A percentile compares a stretch with the other conserved stretches of the same genome.
phyloP scores from a whole-genome alignment of 2,329 filamentous ascomycete genomes.

The Alternaria alternata region DNA sequence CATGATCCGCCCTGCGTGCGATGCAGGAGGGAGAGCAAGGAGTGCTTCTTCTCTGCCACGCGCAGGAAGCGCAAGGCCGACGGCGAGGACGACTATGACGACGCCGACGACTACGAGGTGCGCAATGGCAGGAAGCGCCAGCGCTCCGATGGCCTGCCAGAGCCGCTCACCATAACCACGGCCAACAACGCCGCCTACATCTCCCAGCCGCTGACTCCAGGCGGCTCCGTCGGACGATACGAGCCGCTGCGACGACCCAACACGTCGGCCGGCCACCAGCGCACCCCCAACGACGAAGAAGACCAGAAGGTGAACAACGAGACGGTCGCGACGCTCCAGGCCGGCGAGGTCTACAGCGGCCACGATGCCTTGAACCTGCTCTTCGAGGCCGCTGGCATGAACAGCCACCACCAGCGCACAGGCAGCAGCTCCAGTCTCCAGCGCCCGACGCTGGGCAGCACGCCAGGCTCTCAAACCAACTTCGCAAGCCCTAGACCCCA shows the following conservation, averaged over 20 bases:
- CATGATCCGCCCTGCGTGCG: conserved; percentile 92
- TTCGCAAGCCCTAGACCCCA: conserved; percentile 46
- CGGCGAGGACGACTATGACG: conserved; percentile 54
- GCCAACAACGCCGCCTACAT: conserved; percentile 34
- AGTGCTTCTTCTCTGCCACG: conserved; percentile 96
- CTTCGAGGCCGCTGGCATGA: conserved; percentile 77
- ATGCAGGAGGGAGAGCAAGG: conserved; percentile 92
- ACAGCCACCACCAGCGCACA: conserved; percentile 57
- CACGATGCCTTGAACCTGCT: conserved; percentile 92
- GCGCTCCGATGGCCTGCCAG: conserved; percentile 57
- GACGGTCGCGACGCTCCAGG: conserved; percentile 66
- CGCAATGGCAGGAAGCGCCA: conserved; percentile 77
- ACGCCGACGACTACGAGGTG: conserved; percentile 69
- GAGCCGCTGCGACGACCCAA: conserved; percentile 72
- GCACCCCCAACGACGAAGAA: conserved; percentile 55
- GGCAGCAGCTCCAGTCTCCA: conserved; percentile 55
- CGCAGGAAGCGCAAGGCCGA: conserved; percentile 85
- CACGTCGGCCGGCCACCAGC: conserved; percentile 32
- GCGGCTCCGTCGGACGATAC: conserved; percentile 69
- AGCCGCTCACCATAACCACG: conserved; percentile 31
- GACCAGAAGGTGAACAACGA: conserved; percentile 67
- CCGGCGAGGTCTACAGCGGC: conserved; percentile 80
- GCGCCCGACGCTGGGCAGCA: conserved; percentile 45
- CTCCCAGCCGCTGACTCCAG: conserved; percentile 68
- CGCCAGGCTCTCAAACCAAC: conserved; percentile 47